Evolutionary conservation across 192 early-diverging fungal genomes (phyloP), one percentile per base, ranked within the genome.

Genomic region (Backusella mclennaniae): DNA sequence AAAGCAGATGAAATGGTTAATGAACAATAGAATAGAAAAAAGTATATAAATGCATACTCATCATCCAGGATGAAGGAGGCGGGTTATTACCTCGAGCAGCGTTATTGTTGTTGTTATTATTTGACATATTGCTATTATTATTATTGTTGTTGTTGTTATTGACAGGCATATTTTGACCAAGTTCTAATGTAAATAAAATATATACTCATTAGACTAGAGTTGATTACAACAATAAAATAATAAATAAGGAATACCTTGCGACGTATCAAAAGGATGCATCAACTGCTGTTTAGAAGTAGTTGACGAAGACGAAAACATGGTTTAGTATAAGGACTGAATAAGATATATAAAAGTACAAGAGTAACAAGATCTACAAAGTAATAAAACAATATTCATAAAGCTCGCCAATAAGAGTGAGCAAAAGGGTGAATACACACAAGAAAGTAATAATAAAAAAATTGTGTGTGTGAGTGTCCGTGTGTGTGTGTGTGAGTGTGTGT

Each of bases 261-360:
- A 63, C 21, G 56, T 63, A 26, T 63, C 56, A 63, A 63, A 63
- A 63, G 21, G 23, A 26, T 63, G 56, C 56, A 63, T 63, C 56
- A 63, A 29, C 56, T 63, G 56, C 56, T 63, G 56, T 31, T 63
- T 63, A 63, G 56, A 63, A 63, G 56, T 23, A 63, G 56, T 63
- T 63, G 56, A 63, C 11, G 56, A 26, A 14, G 56, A 29, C 9
- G 56, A 63, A 23, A 63, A 63, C 56, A 63, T 63, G n/a, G 7
- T 3, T 21, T 56, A 21, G 21, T 56, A 23, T 56, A 56, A 56
- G n/a, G 8, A 56, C 42, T 44, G 15, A 49, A 49, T 49, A 63
- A 23, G 7, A 63, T 63, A 63, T 63, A 63, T 56, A 56, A 23
- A 63, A 23, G 12, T 29, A 59, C 21, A 63, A 63, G 1, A 59